Evolutionary conservation across 371 early-diverging fungal species (phyloP), one percentile per base, ranked within the genome.

Genomic region (Caulochytrium protostelioides): DNA sequence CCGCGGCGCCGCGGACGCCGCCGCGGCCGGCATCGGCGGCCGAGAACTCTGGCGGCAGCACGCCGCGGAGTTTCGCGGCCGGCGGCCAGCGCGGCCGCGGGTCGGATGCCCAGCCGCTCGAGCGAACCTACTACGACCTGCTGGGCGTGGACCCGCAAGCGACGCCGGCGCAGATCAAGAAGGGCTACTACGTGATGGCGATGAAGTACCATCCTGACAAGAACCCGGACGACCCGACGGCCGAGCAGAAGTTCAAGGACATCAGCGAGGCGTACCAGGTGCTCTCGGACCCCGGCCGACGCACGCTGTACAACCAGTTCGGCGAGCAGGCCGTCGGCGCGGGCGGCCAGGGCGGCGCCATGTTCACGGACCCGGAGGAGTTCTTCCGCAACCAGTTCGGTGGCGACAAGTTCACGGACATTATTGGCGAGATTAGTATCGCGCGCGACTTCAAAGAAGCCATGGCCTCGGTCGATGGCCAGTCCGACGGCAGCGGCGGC

Each of bases 361-460:
- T n/a, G n/a, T 78, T 82, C 42, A 65, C 78, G 29, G 85, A 92
- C 42, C 86, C 94, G 3, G 73, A 77, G 37, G 77, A 74, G 32
- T 89, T 94, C 65, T 94, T 94, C 59, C 72, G 70, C 42, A 76
- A 81, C 55, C 74, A 80, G 37, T 94, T 94, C 66, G 87, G 89
- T 34, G 90, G 90, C 18, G 90, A 86, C 49, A 71, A 75, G 35
- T 94, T 94, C 59, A 70, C 71, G n/a, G 79, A 82, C 52, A 74
- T 87, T 43, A 87, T 94, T 55, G 94, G 94, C 16, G 91, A 90
- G 47, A 83, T 94, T 21, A 80, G 80, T n/a, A 83, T 94, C 36
- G 84, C 83, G 17, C 58, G 67, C 30, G 87, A 87, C 41, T 79
- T 94, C 59, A 65, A 70, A 30, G 77, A 82, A 23, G 81, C 80